phyloP scores from a whole-genome alignment of 768 basidiomycete genomes.

The Psilocybe sp. region DNA sequence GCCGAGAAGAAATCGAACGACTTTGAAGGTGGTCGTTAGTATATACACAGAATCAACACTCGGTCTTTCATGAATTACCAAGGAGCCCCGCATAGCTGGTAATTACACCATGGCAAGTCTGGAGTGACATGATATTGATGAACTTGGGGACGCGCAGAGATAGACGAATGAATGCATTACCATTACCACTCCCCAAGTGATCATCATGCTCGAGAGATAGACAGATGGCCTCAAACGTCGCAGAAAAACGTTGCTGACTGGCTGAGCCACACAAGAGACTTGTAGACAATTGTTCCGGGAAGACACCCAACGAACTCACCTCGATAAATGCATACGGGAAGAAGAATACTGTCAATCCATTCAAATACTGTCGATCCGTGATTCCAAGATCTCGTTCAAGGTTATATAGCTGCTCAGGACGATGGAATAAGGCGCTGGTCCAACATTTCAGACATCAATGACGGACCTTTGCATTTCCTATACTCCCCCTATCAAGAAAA shows the following conservation, averaged over 20 bases:
- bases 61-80: constrained; percentile 33
- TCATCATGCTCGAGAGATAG: constrained; percentile 72
- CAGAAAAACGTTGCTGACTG: constrained; percentile 50
- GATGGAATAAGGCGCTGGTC: neutral
- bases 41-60: constrained; percentile 37
- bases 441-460: neutral
- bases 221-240: constrained; percentile 72
- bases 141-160: too few species aligned
- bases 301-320: constrained; percentile 46
- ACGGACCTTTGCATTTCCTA: constrained; percentile 47
- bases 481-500: constrained; percentile 52
- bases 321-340: constrained; percentile 71
- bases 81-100: constrained; percentile 58
- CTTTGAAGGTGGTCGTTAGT: constrained; percentile 44
- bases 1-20: constrained; percentile 62
- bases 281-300: neutral
- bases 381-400: constrained; percentile 59
- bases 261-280: neutral
- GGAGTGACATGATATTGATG: neutral
- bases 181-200: constrained; percentile 53
- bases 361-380: constrained; percentile 60
- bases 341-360: constrained; percentile 57
- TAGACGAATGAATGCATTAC: constrained; percentile 25
- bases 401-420: constrained; percentile 50
- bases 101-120: constrained; percentile 68